These are phyloP conservation scores for Artemisia annua DNA, from an alignment of 129 eudicot genomes.

Conservation along the genomic window DNA sequence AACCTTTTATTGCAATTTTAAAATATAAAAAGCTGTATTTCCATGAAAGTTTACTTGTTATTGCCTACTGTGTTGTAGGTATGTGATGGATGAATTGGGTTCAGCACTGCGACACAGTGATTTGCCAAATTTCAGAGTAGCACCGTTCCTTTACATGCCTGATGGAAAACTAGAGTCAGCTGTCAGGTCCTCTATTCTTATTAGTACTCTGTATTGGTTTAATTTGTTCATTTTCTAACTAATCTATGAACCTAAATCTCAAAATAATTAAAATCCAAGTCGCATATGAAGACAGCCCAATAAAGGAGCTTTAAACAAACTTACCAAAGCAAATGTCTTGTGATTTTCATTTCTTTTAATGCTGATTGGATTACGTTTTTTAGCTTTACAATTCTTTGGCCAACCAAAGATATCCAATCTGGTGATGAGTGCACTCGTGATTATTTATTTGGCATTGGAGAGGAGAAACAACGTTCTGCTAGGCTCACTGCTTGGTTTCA, in stretches of 20 bases:
- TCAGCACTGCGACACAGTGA: constrained; percentile 96
- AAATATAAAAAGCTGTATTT: too few species aligned
- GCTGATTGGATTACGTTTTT: constrained; percentile 15
- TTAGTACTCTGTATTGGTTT: constrained; percentile 6
- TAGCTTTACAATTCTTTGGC: constrained; percentile 97
- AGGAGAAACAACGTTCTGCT: constrained; percentile 92
- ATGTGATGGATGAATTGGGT: constrained; percentile 99
- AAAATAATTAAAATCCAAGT: too few species aligned
- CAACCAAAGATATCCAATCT: constrained; percentile 48
- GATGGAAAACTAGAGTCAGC: constrained; percentile 90
- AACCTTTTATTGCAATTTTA: too few species aligned
- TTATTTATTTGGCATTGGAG: constrained; percentile 89
- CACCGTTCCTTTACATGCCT: constrained; percentile 96
- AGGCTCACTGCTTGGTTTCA: constrained; percentile 97
- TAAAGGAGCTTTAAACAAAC: background rate
- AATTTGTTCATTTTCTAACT: too few species aligned
- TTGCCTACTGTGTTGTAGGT: constrained; percentile 52
- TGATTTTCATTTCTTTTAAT: constrained; percentile 20
- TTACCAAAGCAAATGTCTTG: background rate
- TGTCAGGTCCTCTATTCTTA: constrained; percentile 57
- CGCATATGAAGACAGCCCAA: too few species aligned
- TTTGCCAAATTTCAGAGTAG: constrained; percentile 81
- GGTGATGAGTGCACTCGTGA: constrained; percentile 98
- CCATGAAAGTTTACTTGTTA: too few species aligned
- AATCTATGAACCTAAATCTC: too few species aligned